Conservation (phyloP, 768 basidiomycete genomes). For the Myochromella boudieri region DNA sequence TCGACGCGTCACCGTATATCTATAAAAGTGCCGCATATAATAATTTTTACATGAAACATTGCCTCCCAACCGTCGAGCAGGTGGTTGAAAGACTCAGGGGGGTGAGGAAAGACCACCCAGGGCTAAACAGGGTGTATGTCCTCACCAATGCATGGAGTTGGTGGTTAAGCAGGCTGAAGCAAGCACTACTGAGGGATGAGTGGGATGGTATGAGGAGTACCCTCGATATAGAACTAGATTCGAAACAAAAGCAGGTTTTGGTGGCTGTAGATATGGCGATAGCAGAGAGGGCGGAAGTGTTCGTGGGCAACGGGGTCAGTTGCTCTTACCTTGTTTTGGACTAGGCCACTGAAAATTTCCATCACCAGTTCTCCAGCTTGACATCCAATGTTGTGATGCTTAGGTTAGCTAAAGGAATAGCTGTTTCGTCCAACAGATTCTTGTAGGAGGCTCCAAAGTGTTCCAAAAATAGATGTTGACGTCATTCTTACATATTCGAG, state of each 20-base stretch:
- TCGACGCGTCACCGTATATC: constrained; percentile 27
- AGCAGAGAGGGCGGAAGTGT: constrained; percentile 56
- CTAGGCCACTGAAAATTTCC: not conserved
- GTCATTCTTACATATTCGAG: constrained; percentile 2
- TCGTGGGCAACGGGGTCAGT: constrained; percentile 62
- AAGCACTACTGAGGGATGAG: constrained; percentile 41
- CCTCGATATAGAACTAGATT: constrained; percentile 38
- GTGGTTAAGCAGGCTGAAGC: constrained; percentile 37
- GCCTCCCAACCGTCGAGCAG: constrained; percentile 36
- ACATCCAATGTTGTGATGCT: constrained; percentile 50
- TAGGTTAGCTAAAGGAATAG: constrained; percentile 42
- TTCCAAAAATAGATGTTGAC: constrained; percentile 10
- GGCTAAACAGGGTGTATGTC: constrained; percentile 29
- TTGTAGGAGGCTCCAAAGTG: constrained; percentile 24
- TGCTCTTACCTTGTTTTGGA: not conserved
- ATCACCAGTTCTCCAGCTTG: constrained; percentile 45
- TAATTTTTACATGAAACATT: constrained; percentile 35
- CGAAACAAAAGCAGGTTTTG: constrained; percentile 45
- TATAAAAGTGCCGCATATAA: constrained; percentile 16
- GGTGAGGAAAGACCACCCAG: constrained; percentile 28
- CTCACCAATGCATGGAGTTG: constrained; percentile 52
- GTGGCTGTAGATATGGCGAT: constrained; percentile 64
- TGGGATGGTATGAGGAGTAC: constrained; percentile 50
- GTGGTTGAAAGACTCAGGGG: constrained; percentile 32
- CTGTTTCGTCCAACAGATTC: constrained; percentile 37